Percentiles rank a stretch among this genome's conserved stretches.
phyloP scores from a whole-genome alignment of 116 monocot genomes.

The Cymodocea nodosa region DNA sequence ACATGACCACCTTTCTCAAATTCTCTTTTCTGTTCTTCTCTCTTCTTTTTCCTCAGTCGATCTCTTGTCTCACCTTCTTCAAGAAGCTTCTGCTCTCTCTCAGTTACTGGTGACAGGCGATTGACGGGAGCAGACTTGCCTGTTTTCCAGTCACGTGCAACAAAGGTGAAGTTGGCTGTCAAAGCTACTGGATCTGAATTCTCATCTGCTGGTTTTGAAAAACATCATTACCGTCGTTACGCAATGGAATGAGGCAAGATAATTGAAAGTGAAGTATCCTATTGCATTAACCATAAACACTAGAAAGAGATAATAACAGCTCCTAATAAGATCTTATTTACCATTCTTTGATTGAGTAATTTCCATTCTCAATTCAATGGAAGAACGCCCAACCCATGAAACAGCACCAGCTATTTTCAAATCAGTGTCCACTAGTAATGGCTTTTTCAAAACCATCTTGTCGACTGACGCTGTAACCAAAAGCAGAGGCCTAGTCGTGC shows the following conservation, averaged over 20 bases:
- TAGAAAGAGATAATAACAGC: neutral
- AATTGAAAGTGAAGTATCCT: too few species aligned
- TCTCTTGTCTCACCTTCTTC: constrained; percentile 65
- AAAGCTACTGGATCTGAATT: constrained; percentile 48
- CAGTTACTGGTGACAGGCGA: constrained; percentile 71
- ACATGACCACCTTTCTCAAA: constrained; percentile 46
- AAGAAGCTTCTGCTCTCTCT: constrained; percentile 46
- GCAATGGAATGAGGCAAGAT: neutral
- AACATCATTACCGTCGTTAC: neutral
- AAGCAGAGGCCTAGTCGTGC: constrained; percentile 82
- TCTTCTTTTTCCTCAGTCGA: constrained; percentile 51
- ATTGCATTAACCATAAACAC: neutral
- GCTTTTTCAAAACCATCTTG: constrained; percentile 86
- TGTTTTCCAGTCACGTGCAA: constrained; percentile 86
- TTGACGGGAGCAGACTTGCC: constrained; percentile 83
- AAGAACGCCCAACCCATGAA: constrained; percentile 90
- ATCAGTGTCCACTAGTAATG: constrained; percentile 69
- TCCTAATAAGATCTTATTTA: constrained; percentile 4
- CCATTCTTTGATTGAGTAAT: constrained; percentile 65
- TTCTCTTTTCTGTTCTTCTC: constrained; percentile 41
- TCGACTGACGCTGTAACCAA: constrained; percentile 90
- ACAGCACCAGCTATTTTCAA: constrained; percentile 78
- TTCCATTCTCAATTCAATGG: constrained; percentile 80
- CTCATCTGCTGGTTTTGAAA: constrained; percentile 14
- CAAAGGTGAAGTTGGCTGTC: constrained; percentile 90